A percentile compares a stretch with the other conserved stretches of the same genome.
Conservation (phyloP, 495 filamentous ascomycete species). For the Lentithecium fluviatile region DNA sequence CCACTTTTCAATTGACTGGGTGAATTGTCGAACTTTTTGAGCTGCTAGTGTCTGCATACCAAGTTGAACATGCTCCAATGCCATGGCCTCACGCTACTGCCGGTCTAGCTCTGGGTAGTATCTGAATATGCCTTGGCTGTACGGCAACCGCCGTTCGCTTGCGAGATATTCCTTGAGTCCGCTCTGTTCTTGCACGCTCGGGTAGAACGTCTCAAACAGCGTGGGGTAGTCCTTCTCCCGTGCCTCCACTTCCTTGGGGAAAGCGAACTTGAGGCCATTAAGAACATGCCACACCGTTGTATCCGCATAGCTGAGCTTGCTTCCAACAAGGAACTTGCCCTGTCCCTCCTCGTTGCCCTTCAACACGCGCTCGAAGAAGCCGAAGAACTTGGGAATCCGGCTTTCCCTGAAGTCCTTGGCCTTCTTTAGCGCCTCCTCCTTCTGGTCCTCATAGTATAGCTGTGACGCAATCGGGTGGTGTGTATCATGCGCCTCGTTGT, state of each 20-base stretch:
- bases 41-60: neutral
- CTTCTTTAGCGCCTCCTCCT: slow-evolving; percentile 54
- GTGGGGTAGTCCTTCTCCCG: slow-evolving; percentile 49
- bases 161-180: slow-evolving; percentile 59
- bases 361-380: slow-evolving; percentile 63
- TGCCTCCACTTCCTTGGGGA: slow-evolving; percentile 59
- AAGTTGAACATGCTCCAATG: neutral
- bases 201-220: slow-evolving; percentile 56
- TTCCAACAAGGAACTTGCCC: slow-evolving; percentile 60
- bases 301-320: slow-evolving; percentile 63
- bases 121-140: slow-evolving; percentile 58
- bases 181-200: slow-evolving; percentile 54
- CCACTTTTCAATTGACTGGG: slow-evolving; percentile 12
- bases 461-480: slow-evolving; percentile 61
- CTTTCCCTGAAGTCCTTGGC: slow-evolving; percentile 53
- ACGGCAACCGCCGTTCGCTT: slow-evolving; percentile 56
- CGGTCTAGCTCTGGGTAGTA: slow-evolving; percentile 63
- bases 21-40: neutral
- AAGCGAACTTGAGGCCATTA: slow-evolving; percentile 56
- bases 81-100: slow-evolving; percentile 22
- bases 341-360: slow-evolving; percentile 51
- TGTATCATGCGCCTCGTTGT: slow-evolving; percentile 64
- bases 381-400: slow-evolving; percentile 65
- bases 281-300: slow-evolving; percentile 65
- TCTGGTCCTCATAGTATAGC: slow-evolving; percentile 68